Evolutionary conservation across 192 early-diverging fungal species (phyloP).

Genomic region (Funneliformis mosseae): DNA sequence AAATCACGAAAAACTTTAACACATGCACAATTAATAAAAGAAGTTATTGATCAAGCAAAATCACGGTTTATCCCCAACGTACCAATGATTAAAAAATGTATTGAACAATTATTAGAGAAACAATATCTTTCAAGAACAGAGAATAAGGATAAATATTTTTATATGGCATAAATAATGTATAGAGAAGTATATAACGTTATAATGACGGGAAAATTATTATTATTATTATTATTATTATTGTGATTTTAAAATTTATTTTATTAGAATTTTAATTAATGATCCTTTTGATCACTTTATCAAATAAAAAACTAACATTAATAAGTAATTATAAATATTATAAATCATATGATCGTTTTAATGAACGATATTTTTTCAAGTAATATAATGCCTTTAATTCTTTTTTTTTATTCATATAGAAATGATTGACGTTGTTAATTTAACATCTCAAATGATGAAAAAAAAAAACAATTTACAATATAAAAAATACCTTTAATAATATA

Average conservation of each 20-base stretch:
- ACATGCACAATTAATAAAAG: constrained; percentile 72
- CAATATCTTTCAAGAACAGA: constrained; percentile 73
- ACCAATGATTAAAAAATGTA: constrained; percentile 79
- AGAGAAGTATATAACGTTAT: not conserved
- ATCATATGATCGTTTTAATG: constrained; percentile 39
- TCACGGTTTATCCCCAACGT: constrained; percentile 71
- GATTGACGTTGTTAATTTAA: not conserved
- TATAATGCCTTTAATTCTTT: constrained; percentile 49
- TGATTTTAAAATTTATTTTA: no score
- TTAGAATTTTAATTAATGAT: no score
- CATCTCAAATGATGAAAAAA: not conserved
- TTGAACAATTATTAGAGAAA: constrained; percentile 84
- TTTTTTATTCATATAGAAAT: not conserved
- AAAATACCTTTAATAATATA: constrained; percentile 49
- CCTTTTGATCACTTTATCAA: no score
- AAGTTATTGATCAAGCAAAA: constrained; percentile 74
- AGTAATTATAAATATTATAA: no score
- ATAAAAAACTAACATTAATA: no score
- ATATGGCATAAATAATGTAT: constrained; percentile 57
- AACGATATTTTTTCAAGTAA: constrained; percentile 49
- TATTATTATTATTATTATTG: not conserved
- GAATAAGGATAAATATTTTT: constrained; percentile 63
- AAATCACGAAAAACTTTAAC: constrained; percentile 69
- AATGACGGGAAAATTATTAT: not conserved
- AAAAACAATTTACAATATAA: constrained; percentile 12